Evolutionary conservation across 257 asterid species (phyloP), one percentile per base, ranked within the genome.

Genomic region (Solanum appendiculatum): DNA sequence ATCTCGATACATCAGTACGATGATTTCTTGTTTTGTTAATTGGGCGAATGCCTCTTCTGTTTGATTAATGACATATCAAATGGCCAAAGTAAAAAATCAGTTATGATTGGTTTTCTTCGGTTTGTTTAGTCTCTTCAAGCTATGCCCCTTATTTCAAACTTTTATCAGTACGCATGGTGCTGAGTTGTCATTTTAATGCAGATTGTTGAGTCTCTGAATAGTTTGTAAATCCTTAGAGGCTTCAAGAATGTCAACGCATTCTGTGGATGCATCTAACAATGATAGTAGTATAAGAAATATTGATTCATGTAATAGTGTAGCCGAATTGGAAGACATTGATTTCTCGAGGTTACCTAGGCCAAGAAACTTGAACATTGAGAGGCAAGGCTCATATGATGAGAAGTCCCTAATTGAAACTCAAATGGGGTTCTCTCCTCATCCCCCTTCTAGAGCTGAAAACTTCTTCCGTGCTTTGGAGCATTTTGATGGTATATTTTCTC

Each of bases 301-400:
- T 5, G 96, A 92, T 54, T 89, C 92, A 16, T 84, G 90, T 5
- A 85, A 44, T 85, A 86, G 89, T 60, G 86, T 82, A 44, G 86
- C 87, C 4, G 97, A 93, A 81, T 64, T 91, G 34, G 95, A 93
- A 37, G 98, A 93, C 34, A 87, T 70, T 77, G 96, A 93, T 89
- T n/a, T n/a, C n/a, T n/a, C n/a, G n/a, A n/a, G n/a, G n/a, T n/a
- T n/a, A n/a, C n/a, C n/a, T n/a, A n/a, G 89, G 63, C 94, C 93
- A 0, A 90, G 91, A 85, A 77, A 87, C 73, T 87, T 92, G 90
- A 94, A 93, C 86, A 90, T 92, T 77, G 98, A 93, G 31, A 91
- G 97, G 74, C 95, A 93, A 89, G 86, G 92, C 75, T 95, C 98
- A 8, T 87, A 91, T 16, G 96, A 94, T 86, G 97, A 93, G 48